Base-by-base conservation (phyloP, 2,329 filamentous ascomycete genomes). In the Colletotrichum viniferum region DNA sequence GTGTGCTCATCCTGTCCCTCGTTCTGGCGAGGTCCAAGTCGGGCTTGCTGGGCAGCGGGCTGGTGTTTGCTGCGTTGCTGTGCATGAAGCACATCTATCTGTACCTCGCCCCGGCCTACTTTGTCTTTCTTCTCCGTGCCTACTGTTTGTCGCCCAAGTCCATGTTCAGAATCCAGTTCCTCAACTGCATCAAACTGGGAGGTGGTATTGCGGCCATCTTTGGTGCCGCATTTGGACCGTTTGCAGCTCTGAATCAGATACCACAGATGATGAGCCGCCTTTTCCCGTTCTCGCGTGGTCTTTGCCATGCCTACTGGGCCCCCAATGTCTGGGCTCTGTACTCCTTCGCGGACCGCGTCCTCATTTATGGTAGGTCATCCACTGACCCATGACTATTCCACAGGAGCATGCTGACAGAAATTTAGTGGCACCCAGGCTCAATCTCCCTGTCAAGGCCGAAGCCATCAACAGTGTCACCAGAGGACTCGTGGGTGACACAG, bases 71-170 rank as follows among this genome's bases (percentile, higher is more conserved):
- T 4, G 89, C 90, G 2, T 87, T 99, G 63, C 86, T 99, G 69
- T 98, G 96, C 86, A 92, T 98, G 86, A 99, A 99, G 87, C 97
- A 99, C 84, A 98, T 99, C 79, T 98, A 98, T 84, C 92, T 98
- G 48, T 99, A 99, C 84, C 90, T 99, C 30, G 96, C 96, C 2
- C 96, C 97, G 4, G 97, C 97, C 32, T 99, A 98, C 85, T 98
- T 98, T 81, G 94, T 98, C 77, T 98, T 94, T 83, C 90, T 99
- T 13, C 90, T 98, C n/a, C 91, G 97, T 78, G 90, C 90, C 3
- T 98, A 98, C 86, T 98, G 97, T 82, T 88, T 99, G 16, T 94
- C 94, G 43, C 89, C 94, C 4, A 92, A 91, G 79, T 96, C 93
- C 2, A 88, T 96, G 63, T 94, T 98, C 79, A 90, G 91, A 36